Base-by-base conservation (phyloP, 2,329 filamentous ascomycete species). In the Fusarium vanettenii region DNA sequence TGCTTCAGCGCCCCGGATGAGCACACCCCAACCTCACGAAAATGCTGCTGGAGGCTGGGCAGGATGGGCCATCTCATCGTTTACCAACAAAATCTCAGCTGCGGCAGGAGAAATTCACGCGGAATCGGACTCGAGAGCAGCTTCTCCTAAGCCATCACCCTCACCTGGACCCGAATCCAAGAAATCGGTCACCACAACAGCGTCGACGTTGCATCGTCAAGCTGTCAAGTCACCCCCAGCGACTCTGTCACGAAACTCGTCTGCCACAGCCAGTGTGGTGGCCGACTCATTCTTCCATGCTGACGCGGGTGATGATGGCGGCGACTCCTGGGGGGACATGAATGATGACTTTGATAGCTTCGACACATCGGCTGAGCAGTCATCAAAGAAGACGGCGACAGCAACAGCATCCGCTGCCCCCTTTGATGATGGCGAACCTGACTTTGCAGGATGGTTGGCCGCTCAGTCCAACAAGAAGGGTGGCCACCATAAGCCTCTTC, bases 41-140 rank as follows among this genome's bases (percentile, higher is more conserved):
- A 79, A 70, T 41, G 81, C 78, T 6, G 79, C 82, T 20, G 80
- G 80, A 16, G 80, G 83, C n/a, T 98, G 97, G 97, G 91, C 97
- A 2, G 97, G 97, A 14, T 99, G 97, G 97, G 97, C 97, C 2
- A 98, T 99, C 64, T 98, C 97, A 0, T 98, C 95, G 1, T 99
- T 99, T 81, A 98, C 97, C 2, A 98, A 98, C 84, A 98, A 98
- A 79, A 82, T 98, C 14, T 92, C 94, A 2, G 85, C 93, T 0
- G 95, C 95, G 0, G 93, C 93, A 10, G 97, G 97, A 20, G 93
- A 98, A 67, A 99, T 99, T 73, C 89, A 96, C 80, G 85, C 88
- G 20, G 83, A 86, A 63, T 87, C 88, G 70, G 85, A 85, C 39
- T 81, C 84, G 3, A 79, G 86, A 4, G 79, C 84, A 0, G 80